Base-by-base conservation (phyloP, 2,329 filamentous ascomycete genomes). In the Cladobotryum protrusum region DNA sequence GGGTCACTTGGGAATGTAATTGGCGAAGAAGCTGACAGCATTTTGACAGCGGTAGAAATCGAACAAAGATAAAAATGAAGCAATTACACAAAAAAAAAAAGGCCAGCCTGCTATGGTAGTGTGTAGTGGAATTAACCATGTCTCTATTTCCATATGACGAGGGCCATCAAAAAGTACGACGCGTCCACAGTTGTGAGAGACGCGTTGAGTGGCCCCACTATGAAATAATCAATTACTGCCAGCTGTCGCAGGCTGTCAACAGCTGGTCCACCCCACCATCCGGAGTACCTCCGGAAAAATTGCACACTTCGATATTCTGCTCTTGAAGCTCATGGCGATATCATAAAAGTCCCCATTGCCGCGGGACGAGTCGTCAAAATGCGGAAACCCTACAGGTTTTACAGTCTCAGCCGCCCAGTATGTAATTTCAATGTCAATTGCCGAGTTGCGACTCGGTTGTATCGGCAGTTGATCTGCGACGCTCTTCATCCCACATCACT, bases 331-430 rank as follows among this genome's bases (percentile, higher is more conserved):
- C 37, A 47, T 43, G 41, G 45, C 43, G 35, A 52, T 45, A 40
- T 35, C 19, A 40, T 44, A 45, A 51, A n/a, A 52, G 47, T 47
- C 18, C 43, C 48, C 44, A 47, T 47, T 50, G 51, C 50, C 51
- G 18, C 40, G 18, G 48, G 51, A 37, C 44, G 67, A 58, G 58
- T 59, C 56, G 60, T 58, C 68, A 73, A 67, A 48, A 76, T 78
- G 74, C 76, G 80, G 62, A 75, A 76, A 67, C 73, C 81, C 63
- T 58, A 59, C 51, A 79, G 81, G 65, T 86, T 83, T 60, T 83
- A 87, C 70, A 80, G 77, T 63, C 75, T 89, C 52, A 82, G 77
- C 66, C 76, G 78, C 63, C 75, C 81, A 56, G 85, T 87, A 74
- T 64, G 82, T 70, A 19, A n/a, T 12, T n/a, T 15, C 19, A 29